phyloP scores from a whole-genome alignment of 75 land plant genomes.

The Cupressus sempervirens region DNA sequence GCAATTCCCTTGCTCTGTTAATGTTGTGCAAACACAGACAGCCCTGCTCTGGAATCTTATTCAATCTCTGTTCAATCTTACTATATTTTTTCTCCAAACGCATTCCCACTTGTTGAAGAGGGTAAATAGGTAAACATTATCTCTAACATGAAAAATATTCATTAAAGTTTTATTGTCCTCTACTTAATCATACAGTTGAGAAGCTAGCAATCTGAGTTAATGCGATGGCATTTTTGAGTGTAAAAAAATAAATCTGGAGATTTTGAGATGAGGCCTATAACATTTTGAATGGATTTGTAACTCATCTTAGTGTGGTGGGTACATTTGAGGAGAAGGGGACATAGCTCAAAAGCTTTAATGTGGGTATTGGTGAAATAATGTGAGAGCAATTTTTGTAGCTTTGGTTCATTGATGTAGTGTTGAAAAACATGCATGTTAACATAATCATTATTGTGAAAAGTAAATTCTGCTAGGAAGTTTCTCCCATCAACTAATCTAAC shows the following conservation, averaged over 20 bases:
- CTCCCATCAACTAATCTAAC: too few species aligned
- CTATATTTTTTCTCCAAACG: constrained; percentile 23
- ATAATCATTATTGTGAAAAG: constrained; percentile 36
- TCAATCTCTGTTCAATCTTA: constrained; percentile 33
- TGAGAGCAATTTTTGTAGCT: constrained; percentile 9
- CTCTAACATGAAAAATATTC: constrained; percentile 17
- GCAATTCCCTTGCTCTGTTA: constrained; percentile 43
- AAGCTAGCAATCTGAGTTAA: constrained; percentile 23
- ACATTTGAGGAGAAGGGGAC: constrained; percentile 30
- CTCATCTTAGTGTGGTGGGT: constrained; percentile 18
- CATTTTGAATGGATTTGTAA: constrained; percentile 11
- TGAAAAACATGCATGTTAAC: constrained; percentile 15
- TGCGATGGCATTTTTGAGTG: neutral
- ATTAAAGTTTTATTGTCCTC: constrained; percentile 27
- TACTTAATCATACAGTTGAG: constrained; percentile 32
- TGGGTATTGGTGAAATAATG: constrained; percentile 41
- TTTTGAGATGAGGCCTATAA: neutral
- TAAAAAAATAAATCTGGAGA: neutral
- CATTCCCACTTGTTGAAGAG: constrained; percentile 38
- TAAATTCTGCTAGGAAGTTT: constrained; percentile 35
- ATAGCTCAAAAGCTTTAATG: constrained; percentile 37
- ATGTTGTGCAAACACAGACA: constrained; percentile 51
- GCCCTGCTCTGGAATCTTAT: constrained; percentile 52
- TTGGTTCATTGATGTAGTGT: neutral
- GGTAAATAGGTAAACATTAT: constrained; percentile 11